Evolutionary conservation across 2,329 filamentous ascomycete genomes (phyloP), one percentile per base, ranked within the genome.

Genomic region (Colletotrichum euphorbiae): DNA sequence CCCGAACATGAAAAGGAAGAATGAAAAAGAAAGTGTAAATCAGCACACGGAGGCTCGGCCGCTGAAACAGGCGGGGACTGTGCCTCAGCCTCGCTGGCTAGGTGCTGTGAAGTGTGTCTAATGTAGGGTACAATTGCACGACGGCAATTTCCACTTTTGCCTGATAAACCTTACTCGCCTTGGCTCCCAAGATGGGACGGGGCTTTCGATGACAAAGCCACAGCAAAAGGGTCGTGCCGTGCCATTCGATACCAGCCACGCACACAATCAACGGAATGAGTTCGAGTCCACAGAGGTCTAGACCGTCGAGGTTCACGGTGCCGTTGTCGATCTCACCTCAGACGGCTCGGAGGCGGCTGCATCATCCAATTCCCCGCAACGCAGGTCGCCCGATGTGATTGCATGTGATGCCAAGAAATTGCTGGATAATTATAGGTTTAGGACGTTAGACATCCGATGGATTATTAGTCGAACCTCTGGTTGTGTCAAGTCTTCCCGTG

Each of bases 21-120:
- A 57, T 36, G 40, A 54, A 17, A 46, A 28, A 38, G 17, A 45
- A 67, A 64, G 38, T 58, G 65, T 64, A 64, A 68, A 58, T 54
- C 52, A 48, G 28, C 38, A 52, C 28, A 63, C 38, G 36, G 45
- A 57, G 36, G 36, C 51, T 36, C 59, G 21, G 52, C 13, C 38
- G 15, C 59, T 64, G 59, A 52, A 67, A 64, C 64, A 46, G 42
- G 19, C 19, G 13, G 38, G 36, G 21, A 50, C 28, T 52, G 40
- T 43, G 59, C 59, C 52, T 55, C 31, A 33, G 43, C 64, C 21
- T 48, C 46, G 51, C 12, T 7, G 31, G 45, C 13, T n/a, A 31
- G n/a, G 17, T 17, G 21, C 42, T n/a, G 19, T 7, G 24, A 40
- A n/a, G n/a, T n/a, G n/a, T n/a, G n/a, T n/a, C n/a, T n/a, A n/a